Conservation (phyloP, 805 yeast genomes). For the Lipomyces starkeyi region DNA sequence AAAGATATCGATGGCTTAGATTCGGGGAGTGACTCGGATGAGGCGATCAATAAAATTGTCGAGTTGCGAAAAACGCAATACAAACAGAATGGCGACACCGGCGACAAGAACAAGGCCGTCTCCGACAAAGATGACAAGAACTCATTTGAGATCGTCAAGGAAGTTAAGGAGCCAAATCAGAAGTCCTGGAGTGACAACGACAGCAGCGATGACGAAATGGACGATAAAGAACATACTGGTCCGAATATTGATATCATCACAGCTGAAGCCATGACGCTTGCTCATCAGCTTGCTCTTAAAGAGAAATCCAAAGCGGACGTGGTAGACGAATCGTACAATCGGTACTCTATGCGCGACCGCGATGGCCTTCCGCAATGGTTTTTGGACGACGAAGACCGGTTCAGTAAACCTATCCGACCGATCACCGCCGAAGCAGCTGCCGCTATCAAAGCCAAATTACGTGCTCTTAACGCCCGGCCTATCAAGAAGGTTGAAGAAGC, state of each 20-base stretch:
- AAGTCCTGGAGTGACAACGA: slow-evolving; percentile 44
- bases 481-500: slow-evolving; percentile 99
- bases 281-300: slow-evolving; percentile 92
- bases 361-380: slow-evolving; percentile 98
- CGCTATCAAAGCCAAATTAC: slow-evolving; percentile 75
- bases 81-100: slow-evolving; percentile 25
- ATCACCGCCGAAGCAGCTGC: slow-evolving; percentile 92
- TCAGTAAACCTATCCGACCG: slow-evolving; percentile 83
- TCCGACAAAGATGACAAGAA: slow-evolving; percentile 29
- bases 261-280: slow-evolving; percentile 96
- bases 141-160: slow-evolving; percentile 32
- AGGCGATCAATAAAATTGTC: slow-evolving; percentile 27
- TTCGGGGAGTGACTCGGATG: slow-evolving; percentile 42
- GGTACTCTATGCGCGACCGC: slow-evolving; percentile 86
- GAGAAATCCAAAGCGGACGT: slow-evolving; percentile 78
- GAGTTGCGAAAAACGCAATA: slow-evolving; percentile 17
- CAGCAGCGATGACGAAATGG: slow-evolving; percentile 41
- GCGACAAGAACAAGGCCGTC: slow-evolving; percentile 30
- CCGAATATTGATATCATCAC: slow-evolving; percentile 80
- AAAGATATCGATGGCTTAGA: slow-evolving; percentile 42
- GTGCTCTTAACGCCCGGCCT: slow-evolving; percentile 92
- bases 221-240: slow-evolving; percentile 28
- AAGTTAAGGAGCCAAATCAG: slow-evolving; percentile 12
- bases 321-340: slow-evolving; percentile 90
- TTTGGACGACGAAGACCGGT: slow-evolving; percentile 85